phyloP scores from a whole-genome alignment of 495 filamentous ascomycete genomes.

The Hypoxylon perforatum region DNA sequence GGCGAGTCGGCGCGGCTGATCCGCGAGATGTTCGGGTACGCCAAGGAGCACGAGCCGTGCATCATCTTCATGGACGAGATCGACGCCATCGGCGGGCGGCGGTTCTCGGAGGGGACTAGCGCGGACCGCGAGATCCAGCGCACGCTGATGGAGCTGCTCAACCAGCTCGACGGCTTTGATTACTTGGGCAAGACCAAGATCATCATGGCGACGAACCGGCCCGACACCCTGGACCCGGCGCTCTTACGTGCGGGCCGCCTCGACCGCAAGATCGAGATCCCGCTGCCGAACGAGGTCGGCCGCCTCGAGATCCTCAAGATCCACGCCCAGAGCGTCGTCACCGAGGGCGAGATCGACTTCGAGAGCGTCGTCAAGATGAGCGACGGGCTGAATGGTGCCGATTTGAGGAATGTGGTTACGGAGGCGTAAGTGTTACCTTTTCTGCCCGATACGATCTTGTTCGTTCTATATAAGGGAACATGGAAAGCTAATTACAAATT shows the following conservation, averaged over 20 bases:
- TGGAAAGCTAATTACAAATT: conserved; percentile 32
- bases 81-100: conserved; percentile 96
- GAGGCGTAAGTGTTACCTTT: conserved; percentile 81
- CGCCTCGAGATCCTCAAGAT: conserved; percentile 99
- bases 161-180: conserved; percentile 99
- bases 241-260: conserved; percentile 92
- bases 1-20: conserved; percentile 98
- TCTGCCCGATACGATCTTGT: not conserved
- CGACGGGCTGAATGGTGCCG: conserved; percentile 96
- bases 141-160: conserved; percentile 98
- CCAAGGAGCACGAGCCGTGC: conserved; percentile 99
- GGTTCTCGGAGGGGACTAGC: conserved; percentile 98
- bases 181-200: conserved; percentile 99
- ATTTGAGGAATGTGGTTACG: conserved; percentile 97
- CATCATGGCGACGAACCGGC: conserved; percentile 99
- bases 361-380: conserved; percentile 99
- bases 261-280: conserved; percentile 98
- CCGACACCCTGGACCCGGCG: conserved; percentile 96
- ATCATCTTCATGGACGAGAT: conserved; percentile 99
- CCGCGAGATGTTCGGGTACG: conserved; percentile 99
- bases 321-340: conserved; percentile 84
- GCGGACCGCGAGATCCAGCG: conserved; percentile 99
- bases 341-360: conserved; percentile 97
- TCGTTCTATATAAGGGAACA: not conserved
- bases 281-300: conserved; percentile 98